Evolutionary conservation across 2,329 filamentous ascomycete genomes (phyloP), one percentile per base, ranked within the genome.

Genomic region (Xylaria sp.): DNA sequence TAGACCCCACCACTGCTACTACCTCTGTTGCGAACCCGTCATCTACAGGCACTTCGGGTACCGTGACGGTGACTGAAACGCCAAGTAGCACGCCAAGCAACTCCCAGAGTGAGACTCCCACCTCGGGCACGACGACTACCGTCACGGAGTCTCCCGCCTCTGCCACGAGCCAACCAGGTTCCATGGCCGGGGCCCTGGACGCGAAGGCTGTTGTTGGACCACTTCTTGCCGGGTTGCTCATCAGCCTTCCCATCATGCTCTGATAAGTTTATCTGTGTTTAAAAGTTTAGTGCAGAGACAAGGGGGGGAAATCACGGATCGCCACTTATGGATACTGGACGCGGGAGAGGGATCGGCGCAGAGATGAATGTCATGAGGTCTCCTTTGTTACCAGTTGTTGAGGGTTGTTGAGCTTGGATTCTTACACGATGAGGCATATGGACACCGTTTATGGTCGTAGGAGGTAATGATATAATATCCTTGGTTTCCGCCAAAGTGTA

Each of bases 1-100:
- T 28, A 70, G 67, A 70, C 41, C 60, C 67, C 32, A 67, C 61
- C 2, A 56, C 43, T 12, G 65, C 61, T 1, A 56, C 43, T 12
- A 60, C 64, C 7, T 62, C 56, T 1, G 56, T 30, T 13, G 20
- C 4, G 18, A 52, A 13, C 18, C 46, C 60, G 15, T 53, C 63
- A 23, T 57, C 63, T 10, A 56, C 60, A 10, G 25, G 12, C 28
- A 7, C 34, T n/a, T n/a, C 8, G 9, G 56, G 53, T 8, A 10
- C 34, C 6, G 55, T 58, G 15, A 69, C 67, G 3, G 57, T 45
- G 30, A 65, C 65, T 6, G 39, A 66, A 36, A 63, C 60, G 10
- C 23, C 55, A 1, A 36, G 46, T n/a, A 23, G 41, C 20, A 20
- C 62, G 8, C 12, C 43, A 3, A 34, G 50, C 23, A 34, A 34